Base-by-base conservation (phyloP, 768 basidiomycete species). In the Lentinula edodes region DNA sequence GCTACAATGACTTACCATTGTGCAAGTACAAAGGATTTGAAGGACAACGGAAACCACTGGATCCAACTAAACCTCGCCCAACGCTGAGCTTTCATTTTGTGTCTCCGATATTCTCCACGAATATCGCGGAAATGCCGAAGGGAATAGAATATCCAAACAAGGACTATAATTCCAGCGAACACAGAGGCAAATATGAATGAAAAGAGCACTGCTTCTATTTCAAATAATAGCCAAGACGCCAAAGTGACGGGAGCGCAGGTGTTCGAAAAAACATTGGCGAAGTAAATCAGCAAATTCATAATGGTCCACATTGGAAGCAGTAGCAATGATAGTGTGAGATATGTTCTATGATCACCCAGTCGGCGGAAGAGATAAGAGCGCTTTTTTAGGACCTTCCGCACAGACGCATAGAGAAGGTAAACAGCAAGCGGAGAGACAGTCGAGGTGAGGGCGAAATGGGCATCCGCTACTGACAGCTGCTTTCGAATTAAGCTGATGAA, bases 401-500 rank as follows among this genome's bases (percentile, higher is more conserved):
- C 13, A 5, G 57, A 50, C 5, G 58, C 56, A 18, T 53, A 62
- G 12, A 62, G 32, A 15, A 62, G 51, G 51, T 62, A 62, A 20
- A 62, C 23, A 5, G 62, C 32, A 51, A 62, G 56, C 46, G 62
- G 62, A 6, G 62, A 62, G 36, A 62, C 51, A 10, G 56, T 63
- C 15, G 51, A 58, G 6, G 57, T 58, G 32, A 62, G 43, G 12
- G 62, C 57, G 34, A 62, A 62, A 58, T 62, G 62, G 9, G 62
- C 46, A 45, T 62, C 56, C 34, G 57, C 45, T 35, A 62, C 32
- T 39, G 56, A 58, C 39, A 62, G 56, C 35, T 50, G 35, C 41
- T 52, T 58, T 35, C 39, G 45, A 34, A 43, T 52, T 48, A 62
- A 50, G 20, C 56, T 51, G 18, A 62, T 59, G 56, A 62, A 62